phyloP scores from a whole-genome alignment of 805 yeast species.

The Saccharomycopsis selenospora region DNA sequence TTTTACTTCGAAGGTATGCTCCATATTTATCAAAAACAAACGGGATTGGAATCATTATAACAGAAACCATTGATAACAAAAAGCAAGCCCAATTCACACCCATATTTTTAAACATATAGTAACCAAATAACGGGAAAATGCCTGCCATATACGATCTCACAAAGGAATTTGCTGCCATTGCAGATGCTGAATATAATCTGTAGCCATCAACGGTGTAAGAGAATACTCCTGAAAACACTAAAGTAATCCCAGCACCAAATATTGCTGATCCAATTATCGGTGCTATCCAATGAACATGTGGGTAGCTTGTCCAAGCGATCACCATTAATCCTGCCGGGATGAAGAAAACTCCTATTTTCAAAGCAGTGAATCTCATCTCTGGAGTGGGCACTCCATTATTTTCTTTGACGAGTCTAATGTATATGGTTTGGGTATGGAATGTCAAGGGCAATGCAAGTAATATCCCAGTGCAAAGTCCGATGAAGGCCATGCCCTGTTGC shows the following conservation, averaged over 20 bases:
- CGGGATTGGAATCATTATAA: conserved; percentile 60
- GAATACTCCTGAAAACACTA: conserved; percentile 62
- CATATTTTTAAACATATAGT: conserved; percentile 44
- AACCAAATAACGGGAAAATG: conserved; percentile 59
- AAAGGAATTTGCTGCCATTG: conserved; percentile 60
- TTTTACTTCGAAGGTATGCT: conserved; percentile 41
- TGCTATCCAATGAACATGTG: conserved; percentile 51
- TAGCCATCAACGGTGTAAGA: conserved; percentile 67
- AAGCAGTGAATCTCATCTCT: conserved; percentile 49
- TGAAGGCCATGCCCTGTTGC: conserved; percentile 50
- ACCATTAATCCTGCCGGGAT: conserved; percentile 57
- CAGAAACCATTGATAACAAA: conserved; percentile 49
- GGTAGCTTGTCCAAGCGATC: conserved; percentile 67
- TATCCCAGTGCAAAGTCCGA: conserved; percentile 51
- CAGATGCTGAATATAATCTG: conserved; percentile 60
- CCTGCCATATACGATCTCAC: conserved; percentile 64
- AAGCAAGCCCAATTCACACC: conserved; percentile 72
- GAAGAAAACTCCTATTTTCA: conserved; percentile 42
- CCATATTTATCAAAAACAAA: conserved; percentile 51
- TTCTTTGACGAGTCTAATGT: conserved; percentile 30
- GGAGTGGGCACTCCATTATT: conserved; percentile 54
- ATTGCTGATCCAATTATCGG: conserved; percentile 54
- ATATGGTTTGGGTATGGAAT: conserved; percentile 34
- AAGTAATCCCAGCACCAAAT: conserved; percentile 52
- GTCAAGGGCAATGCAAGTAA: conserved; percentile 43